Conservation (phyloP, 2,329 filamentous ascomycete genomes). For the Calycina marina region DNA sequence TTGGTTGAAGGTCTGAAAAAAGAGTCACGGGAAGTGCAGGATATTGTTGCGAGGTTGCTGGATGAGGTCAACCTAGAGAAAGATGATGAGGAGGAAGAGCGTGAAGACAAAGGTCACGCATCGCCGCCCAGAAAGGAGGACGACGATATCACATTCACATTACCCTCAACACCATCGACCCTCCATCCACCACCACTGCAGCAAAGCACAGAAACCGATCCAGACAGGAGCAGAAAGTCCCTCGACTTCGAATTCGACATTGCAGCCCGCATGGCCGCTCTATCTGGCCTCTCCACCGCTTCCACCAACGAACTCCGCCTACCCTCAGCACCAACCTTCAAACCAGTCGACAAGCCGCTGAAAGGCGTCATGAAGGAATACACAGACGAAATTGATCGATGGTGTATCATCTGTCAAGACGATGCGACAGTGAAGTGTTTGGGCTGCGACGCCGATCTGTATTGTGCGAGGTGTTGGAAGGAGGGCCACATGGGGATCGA, state of each 20-base stretch:
- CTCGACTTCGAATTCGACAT: conserved; percentile 19
- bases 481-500: conserved; percentile 62
- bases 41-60: conserved; percentile 18
- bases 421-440: conserved; percentile 60
- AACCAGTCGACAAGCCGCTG: conserved; percentile 11
- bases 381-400: conserved; percentile 52
- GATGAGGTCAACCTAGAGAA: conserved; percentile 19
- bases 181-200: conserved; percentile 6
- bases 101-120: not conserved
- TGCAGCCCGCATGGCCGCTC: conserved; percentile 18
- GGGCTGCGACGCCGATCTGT: conserved; percentile 58
- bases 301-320: conserved; percentile 14
- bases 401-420: conserved; percentile 74
- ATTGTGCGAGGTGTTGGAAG: conserved; percentile 66
- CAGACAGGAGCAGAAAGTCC: conserved; percentile 8
- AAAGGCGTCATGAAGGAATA: conserved; percentile 22
- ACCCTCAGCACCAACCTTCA: conserved; percentile 20
- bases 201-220: not conserved
- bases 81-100: conserved; percentile 1
- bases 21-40: conserved; percentile 19
- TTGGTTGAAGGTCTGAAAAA: conserved; percentile 19
- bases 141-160: conserved; percentile 5
- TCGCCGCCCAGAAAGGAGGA: not conserved
- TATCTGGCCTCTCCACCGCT: conserved; percentile 7
- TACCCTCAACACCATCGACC: conserved; percentile 17